Percentiles rank a stretch among this genome's conserved stretches.
Conservation (phyloP, 2,329 filamentous ascomycete species). For the Aspergillus vadensis region DNA sequence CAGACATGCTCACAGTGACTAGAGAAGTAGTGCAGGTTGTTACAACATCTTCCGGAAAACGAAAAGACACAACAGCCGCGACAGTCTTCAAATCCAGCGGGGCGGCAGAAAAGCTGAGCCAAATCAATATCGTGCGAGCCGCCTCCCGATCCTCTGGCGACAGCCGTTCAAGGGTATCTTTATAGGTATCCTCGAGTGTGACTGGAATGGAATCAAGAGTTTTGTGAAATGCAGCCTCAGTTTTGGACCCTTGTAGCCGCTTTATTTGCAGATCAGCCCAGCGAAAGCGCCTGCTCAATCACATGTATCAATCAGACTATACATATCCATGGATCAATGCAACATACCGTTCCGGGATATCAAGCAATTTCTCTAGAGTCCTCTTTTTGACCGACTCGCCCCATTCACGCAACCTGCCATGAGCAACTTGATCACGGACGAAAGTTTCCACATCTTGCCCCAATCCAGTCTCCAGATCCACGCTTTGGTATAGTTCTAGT, state of each 20-base stretch:
- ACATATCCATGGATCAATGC: not conserved
- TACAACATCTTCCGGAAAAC: not conserved
- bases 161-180: not conserved
- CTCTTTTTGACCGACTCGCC: not conserved
- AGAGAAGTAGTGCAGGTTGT: conserved; percentile 2
- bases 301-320: not conserved
- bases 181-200: conserved; percentile 6
- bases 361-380: not conserved
- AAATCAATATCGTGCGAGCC: conserved; percentile 1
- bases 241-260: not conserved
- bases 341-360: conserved; percentile 5
- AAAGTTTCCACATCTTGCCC: conserved; percentile 4
- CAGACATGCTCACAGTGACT: not conserved
- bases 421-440: not conserved
- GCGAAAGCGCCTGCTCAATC: conserved; percentile 6
- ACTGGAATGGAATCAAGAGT: not conserved
- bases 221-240: not conserved
- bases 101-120: not conserved
- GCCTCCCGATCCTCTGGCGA: not conserved
- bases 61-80: not conserved
- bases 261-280: conserved; percentile 9
- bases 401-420: not conserved
- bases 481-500: not conserved
- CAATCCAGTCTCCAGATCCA: not conserved
- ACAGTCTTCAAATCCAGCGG: conserved; percentile 1